Percentiles rank a stretch among this genome's conserved stretches.
These are phyloP conservation scores for Globisporangium cederbergense DNA, from an alignment of 352 stramenopile species.

Conservation along the genomic window DNA sequence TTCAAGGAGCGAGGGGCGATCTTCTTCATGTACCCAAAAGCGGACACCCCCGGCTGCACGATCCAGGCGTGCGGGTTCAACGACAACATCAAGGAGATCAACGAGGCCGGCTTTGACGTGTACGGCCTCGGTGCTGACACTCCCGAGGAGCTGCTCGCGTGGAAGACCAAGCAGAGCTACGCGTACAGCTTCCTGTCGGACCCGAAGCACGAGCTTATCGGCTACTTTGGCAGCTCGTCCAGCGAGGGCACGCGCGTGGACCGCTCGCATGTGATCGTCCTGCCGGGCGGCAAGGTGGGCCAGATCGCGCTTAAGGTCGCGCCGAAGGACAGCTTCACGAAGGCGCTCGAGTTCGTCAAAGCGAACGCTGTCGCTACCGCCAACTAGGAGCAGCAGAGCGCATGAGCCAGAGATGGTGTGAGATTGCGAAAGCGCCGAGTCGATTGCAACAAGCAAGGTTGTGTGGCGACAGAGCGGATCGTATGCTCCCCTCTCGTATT, in stretches of 20 bases:
- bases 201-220: conserved; percentile 71
- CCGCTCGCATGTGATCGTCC: conserved; percentile 82
- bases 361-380: conserved; percentile 9
- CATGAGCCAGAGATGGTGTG: not conserved
- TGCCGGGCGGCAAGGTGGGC: conserved; percentile 68
- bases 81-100: conserved; percentile 75
- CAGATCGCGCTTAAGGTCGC: conserved; percentile 71
- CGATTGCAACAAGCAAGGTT: conserved; percentile 6
- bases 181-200: conserved; percentile 82
- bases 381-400: conserved; percentile 7
- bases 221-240: conserved; percentile 74
- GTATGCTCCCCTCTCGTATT: not conserved
- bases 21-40: conserved; percentile 89
- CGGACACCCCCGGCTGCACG: conserved; percentile 81
- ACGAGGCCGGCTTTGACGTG: conserved; percentile 71
- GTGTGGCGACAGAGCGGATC: not conserved
- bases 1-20: conserved; percentile 73
- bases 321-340: conserved; percentile 79
- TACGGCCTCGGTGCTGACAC: conserved; percentile 77
- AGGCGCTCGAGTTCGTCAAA: conserved; percentile 63
- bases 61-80: conserved; percentile 84
- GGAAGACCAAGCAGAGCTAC: conserved; percentile 80
- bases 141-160: conserved; percentile 60
- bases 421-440: not conserved
- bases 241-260: conserved; percentile 58